Evolutionary conservation across 129 eudicot genomes (phyloP), one percentile per base, ranked within the genome.

Genomic region (Calendula officinalis): DNA sequence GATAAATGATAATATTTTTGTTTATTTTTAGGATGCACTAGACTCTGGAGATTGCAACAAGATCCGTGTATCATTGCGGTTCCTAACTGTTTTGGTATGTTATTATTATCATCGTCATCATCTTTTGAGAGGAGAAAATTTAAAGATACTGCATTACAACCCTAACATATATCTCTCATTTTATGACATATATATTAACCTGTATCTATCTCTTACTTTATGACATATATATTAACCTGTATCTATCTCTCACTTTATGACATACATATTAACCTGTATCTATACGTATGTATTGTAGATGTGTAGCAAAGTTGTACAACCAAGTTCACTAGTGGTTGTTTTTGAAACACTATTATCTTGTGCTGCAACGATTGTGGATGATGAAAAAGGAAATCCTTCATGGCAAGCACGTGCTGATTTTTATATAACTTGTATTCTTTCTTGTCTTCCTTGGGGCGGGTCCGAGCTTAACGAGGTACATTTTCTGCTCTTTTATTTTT

Each of bases 391-490:
- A 48, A 94, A 85, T 76, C 95, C 99, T 27, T 72, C 99, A 48
- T 94, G 99, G 92, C 99, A 94, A 94, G 90, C 99, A 14, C 81
- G 95, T 65, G 99, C 99, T 66, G 99, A 94, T 86, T 94, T 94
- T 59, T 94, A 83, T 73, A 86, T 94, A 3, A 81, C 83, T n/a
- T 85, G 97, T 68, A 83, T 94, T 64, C 82, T 94, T 39, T 83
- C 97, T 42, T 94, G 97, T 62, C 95, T 94, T 57, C 99, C 99
- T 55, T 94, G 99, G 99, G 99, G 99, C 40, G 99, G 99, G 58
- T 78, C 87, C 12, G 99, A 94, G 69, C 97, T 94, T 56, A 74
- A 74, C 45, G 99, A 94, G 95, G 98, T 92, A 67, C 10, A 32
- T 58, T 56, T 14, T 16, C 46, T 22, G 2, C 1, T 22, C 2